Evolutionary conservation across 306 rosid species (phyloP).

Genomic region (Quercus dentata): DNA sequence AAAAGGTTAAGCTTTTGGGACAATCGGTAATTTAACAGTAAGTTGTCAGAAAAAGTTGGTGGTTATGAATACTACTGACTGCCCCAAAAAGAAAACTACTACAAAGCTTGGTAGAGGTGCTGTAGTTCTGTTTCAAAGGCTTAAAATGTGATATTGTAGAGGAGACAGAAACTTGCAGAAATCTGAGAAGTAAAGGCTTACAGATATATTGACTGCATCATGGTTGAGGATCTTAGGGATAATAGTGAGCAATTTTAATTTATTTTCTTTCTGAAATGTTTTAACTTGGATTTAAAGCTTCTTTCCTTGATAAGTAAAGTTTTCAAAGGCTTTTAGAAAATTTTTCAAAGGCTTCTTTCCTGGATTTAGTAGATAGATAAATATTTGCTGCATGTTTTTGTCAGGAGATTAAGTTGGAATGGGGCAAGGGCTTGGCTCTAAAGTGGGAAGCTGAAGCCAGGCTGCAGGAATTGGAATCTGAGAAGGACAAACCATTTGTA

Average conservation of each 20-base stretch:
- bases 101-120: neutral
- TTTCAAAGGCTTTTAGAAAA: neutral
- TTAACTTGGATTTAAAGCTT: neutral
- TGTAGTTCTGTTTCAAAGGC: neutral
- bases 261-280: neutral
- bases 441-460: slow-evolving; percentile 88
- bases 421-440: slow-evolving; percentile 97
- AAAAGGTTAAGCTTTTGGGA: too few species aligned
- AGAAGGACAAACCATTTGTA: slow-evolving; percentile 88
- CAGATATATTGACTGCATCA: neutral
- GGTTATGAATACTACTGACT: neutral
- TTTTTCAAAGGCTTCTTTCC: neutral
- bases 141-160: neutral
- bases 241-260: neutral
- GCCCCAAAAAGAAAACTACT: neutral
- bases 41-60: neutral
- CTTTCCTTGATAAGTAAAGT: neutral
- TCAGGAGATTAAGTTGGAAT: slow-evolving; percentile 81
- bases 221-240: neutral
- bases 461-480: slow-evolving; percentile 71
- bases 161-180: neutral
- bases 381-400: slow-evolving; percentile 18
- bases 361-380: neutral
- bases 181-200: neutral
- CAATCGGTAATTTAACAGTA: too few species aligned